These are phyloP conservation scores for Diplocarpon rosae DNA, from an alignment of 2,329 filamentous ascomycete genomes.

Conservation along the genomic window DNA sequence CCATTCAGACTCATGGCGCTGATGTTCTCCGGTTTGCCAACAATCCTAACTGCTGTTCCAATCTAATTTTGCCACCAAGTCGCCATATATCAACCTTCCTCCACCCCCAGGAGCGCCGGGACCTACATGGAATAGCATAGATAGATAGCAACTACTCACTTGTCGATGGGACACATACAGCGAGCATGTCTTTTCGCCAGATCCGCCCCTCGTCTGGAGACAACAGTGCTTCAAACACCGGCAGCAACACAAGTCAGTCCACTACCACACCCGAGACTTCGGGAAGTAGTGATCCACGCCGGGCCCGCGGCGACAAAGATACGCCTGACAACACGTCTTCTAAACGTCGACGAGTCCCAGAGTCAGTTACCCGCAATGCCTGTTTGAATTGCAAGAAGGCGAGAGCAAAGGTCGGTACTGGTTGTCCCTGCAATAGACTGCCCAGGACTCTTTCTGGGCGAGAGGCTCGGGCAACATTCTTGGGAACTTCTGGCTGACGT, in stretches of 20 bases:
- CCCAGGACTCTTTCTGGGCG: background rate
- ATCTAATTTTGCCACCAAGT: conserved; percentile 2
- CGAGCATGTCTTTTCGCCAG: conserved; percentile 20
- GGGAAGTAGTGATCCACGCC: conserved; percentile 20
- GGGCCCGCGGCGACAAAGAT: conserved; percentile 16
- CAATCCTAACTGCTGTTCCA: conserved; percentile 4
- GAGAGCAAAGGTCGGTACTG: conserved; percentile 27
- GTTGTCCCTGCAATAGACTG: background rate
- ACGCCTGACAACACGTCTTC: conserved; percentile 12
- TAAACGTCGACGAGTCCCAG: conserved; percentile 26
- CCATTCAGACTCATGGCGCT: conserved; percentile 10
- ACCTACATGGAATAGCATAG: background rate
- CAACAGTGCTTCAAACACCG: conserved; percentile 14
- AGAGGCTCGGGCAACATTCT: background rate
- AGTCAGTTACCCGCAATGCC: conserved; percentile 28
- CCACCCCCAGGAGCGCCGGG: background rate
- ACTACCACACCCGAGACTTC: conserved; percentile 17
- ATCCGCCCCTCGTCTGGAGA: conserved; percentile 23
- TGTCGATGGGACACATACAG: background rate
- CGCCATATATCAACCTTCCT: conserved; percentile 6
- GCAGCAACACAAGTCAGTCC: conserved; percentile 19
- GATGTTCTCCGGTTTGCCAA: conserved; percentile 6
- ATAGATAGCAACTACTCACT: too few species aligned
- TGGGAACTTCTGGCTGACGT: conserved; percentile 7
- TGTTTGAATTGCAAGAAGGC: conserved; percentile 29